Evolutionary conservation across 257 asterid species (phyloP).

Genomic region (Solanum virginianum): DNA sequence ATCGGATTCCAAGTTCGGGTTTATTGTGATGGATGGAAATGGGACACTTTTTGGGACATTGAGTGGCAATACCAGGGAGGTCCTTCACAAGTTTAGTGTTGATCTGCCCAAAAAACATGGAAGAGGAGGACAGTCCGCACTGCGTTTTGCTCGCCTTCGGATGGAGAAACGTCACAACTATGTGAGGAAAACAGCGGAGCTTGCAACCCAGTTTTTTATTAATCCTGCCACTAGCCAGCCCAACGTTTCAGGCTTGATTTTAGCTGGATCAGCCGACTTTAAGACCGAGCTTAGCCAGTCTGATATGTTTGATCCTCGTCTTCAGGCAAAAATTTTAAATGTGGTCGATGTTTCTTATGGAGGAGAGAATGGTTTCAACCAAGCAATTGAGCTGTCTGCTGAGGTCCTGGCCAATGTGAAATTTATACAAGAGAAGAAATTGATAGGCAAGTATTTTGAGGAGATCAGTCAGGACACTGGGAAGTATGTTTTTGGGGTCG

Average conservation of each 20-base stretch:
- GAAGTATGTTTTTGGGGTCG: slow-evolving; percentile 28
- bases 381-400: slow-evolving; percentile 27
- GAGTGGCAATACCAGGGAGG: slow-evolving; percentile 31
- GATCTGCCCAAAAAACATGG: slow-evolving; percentile 41
- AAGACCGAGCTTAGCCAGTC: slow-evolving; percentile 30
- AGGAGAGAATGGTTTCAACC: slow-evolving; percentile 30
- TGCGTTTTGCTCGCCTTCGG: slow-evolving; percentile 32
- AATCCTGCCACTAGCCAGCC: slow-evolving; percentile 27
- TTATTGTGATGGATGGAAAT: slow-evolving; percentile 33
- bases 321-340: slow-evolving; percentile 23
- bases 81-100: slow-evolving; percentile 27
- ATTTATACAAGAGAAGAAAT: slow-evolving; percentile 28
- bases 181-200: slow-evolving; percentile 27
- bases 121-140: slow-evolving; percentile 35
- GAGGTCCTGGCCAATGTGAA: slow-evolving; percentile 30
- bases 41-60: slow-evolving; percentile 32
- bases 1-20: slow-evolving; percentile 24
- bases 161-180: slow-evolving; percentile 37
- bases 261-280: slow-evolving; percentile 38
- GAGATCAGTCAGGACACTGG: slow-evolving; percentile 38
- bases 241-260: slow-evolving; percentile 22
- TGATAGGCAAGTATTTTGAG: slow-evolving; percentile 31
- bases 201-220: slow-evolving; percentile 25
- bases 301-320: slow-evolving; percentile 28
- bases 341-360: slow-evolving; percentile 34